Conservation (phyloP, 2,329 filamentous ascomycete genomes). For the Scedosporium boydii region DNA sequence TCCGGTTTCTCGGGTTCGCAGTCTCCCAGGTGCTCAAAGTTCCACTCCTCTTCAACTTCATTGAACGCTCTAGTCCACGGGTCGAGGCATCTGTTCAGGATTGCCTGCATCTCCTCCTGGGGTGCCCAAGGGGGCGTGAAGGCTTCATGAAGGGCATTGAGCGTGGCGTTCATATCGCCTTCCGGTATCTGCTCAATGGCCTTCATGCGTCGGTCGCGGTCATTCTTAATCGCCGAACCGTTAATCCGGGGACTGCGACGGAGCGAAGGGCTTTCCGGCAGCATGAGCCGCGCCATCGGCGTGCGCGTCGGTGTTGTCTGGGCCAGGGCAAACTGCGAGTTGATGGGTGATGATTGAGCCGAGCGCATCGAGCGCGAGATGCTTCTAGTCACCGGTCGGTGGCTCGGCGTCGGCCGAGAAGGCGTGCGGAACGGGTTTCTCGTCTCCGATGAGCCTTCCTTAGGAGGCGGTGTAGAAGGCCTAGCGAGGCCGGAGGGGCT, state of each 20-base stretch:
- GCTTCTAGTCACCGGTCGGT: constrained; percentile 52
- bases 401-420: constrained; percentile 50
- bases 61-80: neutral
- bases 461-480: constrained; percentile 44
- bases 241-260: constrained; percentile 32
- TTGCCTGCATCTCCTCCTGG: constrained; percentile 6
- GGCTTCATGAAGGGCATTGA: neutral
- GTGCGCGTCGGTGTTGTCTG: constrained; percentile 42
- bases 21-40: neutral
- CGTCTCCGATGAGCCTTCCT: constrained; percentile 28
- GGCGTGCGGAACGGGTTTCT: constrained; percentile 50
- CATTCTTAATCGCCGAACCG: neutral
- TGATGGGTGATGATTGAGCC: constrained; percentile 32
- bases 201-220: neutral
- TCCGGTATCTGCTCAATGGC: neutral
- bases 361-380: constrained; percentile 48
- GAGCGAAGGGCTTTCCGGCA: constrained; percentile 21
- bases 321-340: constrained; percentile 27
- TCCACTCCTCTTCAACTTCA: neutral
- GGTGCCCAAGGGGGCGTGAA: neutral
- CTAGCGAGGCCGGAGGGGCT: constrained; percentile 33
- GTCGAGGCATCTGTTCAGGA: constrained; percentile 2
- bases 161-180: neutral
- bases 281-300: constrained; percentile 19
- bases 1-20: neutral